A percentile compares a stretch with the other conserved stretches of the same genome.
Evolutionary conservation across 768 basidiomycete genomes (phyloP).

Genomic region (Boletus patriciae): DNA sequence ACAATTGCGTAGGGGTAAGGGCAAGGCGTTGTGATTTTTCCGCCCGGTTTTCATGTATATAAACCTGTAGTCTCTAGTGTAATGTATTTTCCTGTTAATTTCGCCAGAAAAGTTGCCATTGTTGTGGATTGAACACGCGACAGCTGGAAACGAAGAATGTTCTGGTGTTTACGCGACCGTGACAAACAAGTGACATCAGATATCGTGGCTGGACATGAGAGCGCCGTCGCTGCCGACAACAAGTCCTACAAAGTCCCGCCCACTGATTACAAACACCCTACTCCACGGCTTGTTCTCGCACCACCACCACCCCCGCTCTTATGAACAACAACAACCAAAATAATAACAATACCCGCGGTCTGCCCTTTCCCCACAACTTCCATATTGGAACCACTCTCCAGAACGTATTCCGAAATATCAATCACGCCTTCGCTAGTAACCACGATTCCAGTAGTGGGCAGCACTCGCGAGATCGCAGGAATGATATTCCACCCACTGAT

Average conservation of each 20-base stretch:
- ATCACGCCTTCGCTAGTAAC: conserved; percentile 29
- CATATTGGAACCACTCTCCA: conserved; percentile 29
- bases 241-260: neutral
- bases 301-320: conserved; percentile 3
- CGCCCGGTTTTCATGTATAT: neutral
- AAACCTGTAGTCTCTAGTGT: neutral
- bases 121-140: conserved; percentile 17
- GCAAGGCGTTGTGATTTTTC: conserved; percentile 31
- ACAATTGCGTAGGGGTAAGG: conserved; percentile 32
- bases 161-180: conserved; percentile 32
- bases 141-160: conserved; percentile 23
- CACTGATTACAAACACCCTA: conserved; percentile 9
- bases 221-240: neutral
- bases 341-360: conserved; percentile 4
- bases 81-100: neutral
- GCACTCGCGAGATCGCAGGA: neutral
- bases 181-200: conserved; percentile 23
- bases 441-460: conserved; percentile 4
- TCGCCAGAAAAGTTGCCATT: neutral
- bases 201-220: neutral
- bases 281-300: conserved; percentile 17
- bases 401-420: conserved; percentile 32
- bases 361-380: conserved; percentile 19
- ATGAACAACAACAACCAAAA: conserved; percentile 23
- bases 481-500: conserved; percentile 4